Evolutionary conservation across 352 stramenopile genomes (phyloP).

Genomic region (Phytophthora pini): DNA sequence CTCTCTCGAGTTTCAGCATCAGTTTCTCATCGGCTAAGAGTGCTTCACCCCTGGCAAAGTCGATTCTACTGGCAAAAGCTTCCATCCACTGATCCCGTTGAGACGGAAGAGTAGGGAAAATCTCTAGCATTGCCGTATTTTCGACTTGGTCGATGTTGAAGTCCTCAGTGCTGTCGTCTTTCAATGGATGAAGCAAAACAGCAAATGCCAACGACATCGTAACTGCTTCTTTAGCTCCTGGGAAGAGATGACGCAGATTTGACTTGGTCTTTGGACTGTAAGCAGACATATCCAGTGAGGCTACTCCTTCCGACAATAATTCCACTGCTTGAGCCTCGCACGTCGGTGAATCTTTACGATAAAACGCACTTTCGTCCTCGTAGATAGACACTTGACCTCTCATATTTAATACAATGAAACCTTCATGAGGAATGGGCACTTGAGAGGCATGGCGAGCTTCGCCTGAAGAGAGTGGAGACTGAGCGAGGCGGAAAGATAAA

Average conservation of each 20-base stretch:
- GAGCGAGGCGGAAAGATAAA: slow-evolving; percentile 24
- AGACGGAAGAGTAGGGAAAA: slow-evolving; percentile 46
- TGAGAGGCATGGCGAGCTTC: slow-evolving; percentile 20
- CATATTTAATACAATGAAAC: slow-evolving; percentile 44
- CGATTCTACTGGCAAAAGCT: slow-evolving; percentile 45
- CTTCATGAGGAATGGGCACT: slow-evolving; percentile 29
- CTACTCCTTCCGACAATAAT: slow-evolving; percentile 29
- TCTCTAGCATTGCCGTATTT: slow-evolving; percentile 33
- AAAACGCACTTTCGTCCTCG: slow-evolving; percentile 53
- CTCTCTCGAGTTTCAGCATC: slow-evolving; percentile 49
- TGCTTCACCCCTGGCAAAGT: slow-evolving; percentile 59
- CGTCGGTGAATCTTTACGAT: slow-evolving; percentile 22
- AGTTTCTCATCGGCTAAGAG: slow-evolving; percentile 60
- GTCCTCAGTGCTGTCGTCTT: not conserved
- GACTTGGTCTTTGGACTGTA: slow-evolving; percentile 33
- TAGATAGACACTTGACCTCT: slow-evolving; percentile 47
- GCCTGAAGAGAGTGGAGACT: slow-evolving; percentile 17
- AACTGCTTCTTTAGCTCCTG: slow-evolving; percentile 13
- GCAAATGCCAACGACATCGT: slow-evolving; percentile 26
- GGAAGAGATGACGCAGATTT: slow-evolving; percentile 27
- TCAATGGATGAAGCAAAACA: slow-evolving; percentile 28
- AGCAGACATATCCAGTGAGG: slow-evolving; percentile 10
- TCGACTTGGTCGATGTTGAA: slow-evolving; percentile 16
- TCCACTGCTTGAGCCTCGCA: slow-evolving; percentile 46
- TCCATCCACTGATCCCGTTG: slow-evolving; percentile 54